Conservation (phyloP, 176 grass and related monocot species). For the Triticum turgidum region DNA sequence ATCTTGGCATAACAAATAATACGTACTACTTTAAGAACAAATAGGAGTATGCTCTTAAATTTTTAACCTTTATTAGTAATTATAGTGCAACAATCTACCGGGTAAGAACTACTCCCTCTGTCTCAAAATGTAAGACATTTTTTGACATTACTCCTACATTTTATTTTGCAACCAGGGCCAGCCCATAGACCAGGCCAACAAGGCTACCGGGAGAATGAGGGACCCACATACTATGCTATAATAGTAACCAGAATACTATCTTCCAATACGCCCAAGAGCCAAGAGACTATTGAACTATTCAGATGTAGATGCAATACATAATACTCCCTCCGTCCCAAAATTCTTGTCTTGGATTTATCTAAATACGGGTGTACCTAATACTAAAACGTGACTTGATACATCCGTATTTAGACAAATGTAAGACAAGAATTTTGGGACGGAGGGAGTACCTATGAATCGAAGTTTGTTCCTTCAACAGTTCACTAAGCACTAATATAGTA, state of each 20-base stretch:
- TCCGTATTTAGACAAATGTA: no score
- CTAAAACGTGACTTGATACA: no score
- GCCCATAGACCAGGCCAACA: not conserved
- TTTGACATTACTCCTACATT: not conserved
- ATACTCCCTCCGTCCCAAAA: not conserved
- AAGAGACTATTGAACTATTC: not conserved
- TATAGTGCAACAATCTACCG: constrained; percentile 6
- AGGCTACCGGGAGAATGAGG: not conserved
- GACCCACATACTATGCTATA: not conserved
- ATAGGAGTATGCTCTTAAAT: not conserved
- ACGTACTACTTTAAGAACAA: not conserved
- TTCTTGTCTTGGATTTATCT: no score
- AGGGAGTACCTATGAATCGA: not conserved
- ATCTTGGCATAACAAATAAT: not conserved
- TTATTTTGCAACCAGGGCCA: not conserved
- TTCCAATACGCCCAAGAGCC: not conserved
- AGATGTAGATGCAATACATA: constrained; percentile 23
- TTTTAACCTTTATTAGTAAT: not conserved
- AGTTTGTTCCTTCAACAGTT: constrained; percentile 10
- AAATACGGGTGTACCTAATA: no score
- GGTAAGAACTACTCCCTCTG: not conserved
- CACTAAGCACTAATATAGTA: not conserved
- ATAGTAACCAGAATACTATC: not conserved
- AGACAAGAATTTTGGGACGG: no score
- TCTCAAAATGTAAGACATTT: no score